phyloP scores from a whole-genome alignment of 345 rosid species.

The Bruguiera sexangula region DNA sequence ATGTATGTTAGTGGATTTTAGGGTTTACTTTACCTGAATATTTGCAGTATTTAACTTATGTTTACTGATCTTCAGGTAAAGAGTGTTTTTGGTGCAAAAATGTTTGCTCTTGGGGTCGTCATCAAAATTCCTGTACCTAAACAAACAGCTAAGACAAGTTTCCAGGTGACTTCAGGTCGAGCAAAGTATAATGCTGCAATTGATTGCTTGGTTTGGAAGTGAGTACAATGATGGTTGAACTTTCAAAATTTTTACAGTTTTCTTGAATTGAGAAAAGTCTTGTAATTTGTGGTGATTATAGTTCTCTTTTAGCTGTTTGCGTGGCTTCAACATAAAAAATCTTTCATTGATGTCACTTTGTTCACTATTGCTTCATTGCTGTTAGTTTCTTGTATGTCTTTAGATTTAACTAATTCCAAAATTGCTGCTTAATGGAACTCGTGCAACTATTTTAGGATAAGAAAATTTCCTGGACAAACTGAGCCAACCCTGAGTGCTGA shows the following conservation, averaged over 20 bases:
- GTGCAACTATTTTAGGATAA: conserved; percentile 52
- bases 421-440: conserved; percentile 2
- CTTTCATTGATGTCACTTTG: background rate
- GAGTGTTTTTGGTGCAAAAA: conserved; percentile 98
- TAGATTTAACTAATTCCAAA: background rate
- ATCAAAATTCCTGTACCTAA: conserved; percentile 98
- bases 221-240: conserved; percentile 32
- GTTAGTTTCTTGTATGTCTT: background rate
- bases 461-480: conserved; percentile 97
- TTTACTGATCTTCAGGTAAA: conserved; percentile 63
- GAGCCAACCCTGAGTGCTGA: conserved; percentile 98
- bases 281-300: background rate
- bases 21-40: conserved; percentile 11
- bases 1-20: background rate
- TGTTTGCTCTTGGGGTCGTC: conserved; percentile 98
- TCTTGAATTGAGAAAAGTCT: background rate
- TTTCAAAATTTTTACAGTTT: background rate
- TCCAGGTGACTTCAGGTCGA: conserved; percentile 94
- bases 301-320: background rate
- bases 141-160: conserved; percentile 96
- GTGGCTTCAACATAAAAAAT: background rate
- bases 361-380: background rate
- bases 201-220: conserved; percentile 99
- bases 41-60: conserved; percentile 21
- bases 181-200: conserved; percentile 95